Conservation (phyloP, 805 yeast species). For the Vanderwaltozyma polyspora region DNA sequence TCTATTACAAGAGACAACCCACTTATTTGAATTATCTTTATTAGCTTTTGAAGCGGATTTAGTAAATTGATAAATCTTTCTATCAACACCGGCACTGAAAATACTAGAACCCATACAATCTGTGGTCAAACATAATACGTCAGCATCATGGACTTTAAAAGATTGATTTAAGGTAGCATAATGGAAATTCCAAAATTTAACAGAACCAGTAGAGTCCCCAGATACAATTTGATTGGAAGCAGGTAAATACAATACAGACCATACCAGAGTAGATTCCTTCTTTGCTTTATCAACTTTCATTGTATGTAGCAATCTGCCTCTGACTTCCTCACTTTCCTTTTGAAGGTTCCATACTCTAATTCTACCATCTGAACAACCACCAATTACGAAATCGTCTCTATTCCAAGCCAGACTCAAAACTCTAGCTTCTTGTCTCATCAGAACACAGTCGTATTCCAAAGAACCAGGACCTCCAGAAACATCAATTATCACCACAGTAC, state of each 20-base stretch:
- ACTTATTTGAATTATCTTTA: constrained; percentile 30
- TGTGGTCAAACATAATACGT: constrained; percentile 61
- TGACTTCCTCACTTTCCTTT: constrained; percentile 27
- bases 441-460: constrained; percentile 60
- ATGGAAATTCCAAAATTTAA: constrained; percentile 84
- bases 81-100: constrained; percentile 87
- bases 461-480: constrained; percentile 81
- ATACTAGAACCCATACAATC: constrained; percentile 52
- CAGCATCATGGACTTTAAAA: constrained; percentile 81
- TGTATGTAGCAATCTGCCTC: constrained; percentile 65
- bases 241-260: constrained; percentile 68
- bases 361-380: constrained; percentile 94
- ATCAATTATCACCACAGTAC: constrained; percentile 72
- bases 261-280: constrained; percentile 72
- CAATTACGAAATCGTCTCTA: constrained; percentile 52
- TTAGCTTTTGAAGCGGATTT: constrained; percentile 18
- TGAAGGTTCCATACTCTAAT: constrained; percentile 67
- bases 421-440: constrained; percentile 77
- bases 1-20: constrained; percentile 71
- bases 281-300: constrained; percentile 86
- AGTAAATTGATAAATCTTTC: constrained; percentile 70
- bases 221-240: constrained; percentile 66
- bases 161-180: constrained; percentile 69
- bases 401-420: constrained; percentile 73
- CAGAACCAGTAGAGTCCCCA: constrained; percentile 92